Evolutionary conservation across 208 protist genomes (phyloP).

Genomic region (Acanthamoeba triangularis): DNA sequence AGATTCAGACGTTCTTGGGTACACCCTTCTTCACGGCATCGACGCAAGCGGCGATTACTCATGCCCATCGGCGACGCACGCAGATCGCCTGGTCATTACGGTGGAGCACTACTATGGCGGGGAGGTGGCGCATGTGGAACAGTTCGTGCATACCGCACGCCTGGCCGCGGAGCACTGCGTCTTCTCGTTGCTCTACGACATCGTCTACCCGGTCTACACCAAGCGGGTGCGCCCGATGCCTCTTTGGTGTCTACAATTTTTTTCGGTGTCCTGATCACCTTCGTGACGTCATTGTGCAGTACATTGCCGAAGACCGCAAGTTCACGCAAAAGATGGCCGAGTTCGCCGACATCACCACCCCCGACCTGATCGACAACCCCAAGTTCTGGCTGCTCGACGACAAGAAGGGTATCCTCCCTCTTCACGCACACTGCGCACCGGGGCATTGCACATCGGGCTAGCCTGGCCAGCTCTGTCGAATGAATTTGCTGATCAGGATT

Average conservation of each 20-base stretch:
- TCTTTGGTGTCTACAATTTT: background rate
- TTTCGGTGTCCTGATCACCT: background rate
- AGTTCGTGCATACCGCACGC: slow-evolving; percentile 21
- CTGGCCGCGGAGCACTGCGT: slow-evolving; percentile 48
- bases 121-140: slow-evolving; percentile 24
- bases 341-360: slow-evolving; percentile 32
- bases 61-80: no score
- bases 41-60: background rate
- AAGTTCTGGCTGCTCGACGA: slow-evolving; percentile 64
- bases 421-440: background rate
- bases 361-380: slow-evolving; percentile 48
- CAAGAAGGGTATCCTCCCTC: background rate
- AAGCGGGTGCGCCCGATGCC: background rate
- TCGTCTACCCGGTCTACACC: slow-evolving; percentile 35
- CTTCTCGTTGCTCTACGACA: slow-evolving; percentile 50
- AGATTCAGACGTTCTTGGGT: slow-evolving; percentile 41
- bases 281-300: background rate
- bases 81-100: background rate
- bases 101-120: slow-evolving; percentile 58
- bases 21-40: background rate
- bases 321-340: slow-evolving; percentile 43
- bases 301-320: slow-evolving; percentile 29
- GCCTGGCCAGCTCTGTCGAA: background rate
- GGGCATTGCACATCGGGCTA: background rate
- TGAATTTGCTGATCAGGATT: background rate